Evolutionary conservation across 495 filamentous ascomycete genomes (phyloP).

Genomic region (Acidiella bohemica): DNA sequence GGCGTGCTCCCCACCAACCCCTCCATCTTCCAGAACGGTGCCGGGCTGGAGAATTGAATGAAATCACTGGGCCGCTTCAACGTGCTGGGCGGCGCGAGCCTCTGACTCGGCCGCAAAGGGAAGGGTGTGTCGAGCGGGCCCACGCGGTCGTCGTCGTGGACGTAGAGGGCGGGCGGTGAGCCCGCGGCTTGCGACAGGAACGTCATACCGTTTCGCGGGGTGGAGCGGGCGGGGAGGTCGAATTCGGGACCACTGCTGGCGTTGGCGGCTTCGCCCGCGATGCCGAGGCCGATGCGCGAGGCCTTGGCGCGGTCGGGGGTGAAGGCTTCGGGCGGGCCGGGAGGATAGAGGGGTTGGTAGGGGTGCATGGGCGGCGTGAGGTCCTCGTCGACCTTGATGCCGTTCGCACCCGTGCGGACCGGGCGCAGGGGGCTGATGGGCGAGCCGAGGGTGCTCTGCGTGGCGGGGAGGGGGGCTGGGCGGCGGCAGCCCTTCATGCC

Average conservation of each 20-base stretch:
- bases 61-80: constrained; percentile 83
- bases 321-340: constrained; percentile 31
- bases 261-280: constrained; percentile 9
- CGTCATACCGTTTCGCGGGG: constrained; percentile 15
- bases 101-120: constrained; percentile 19
- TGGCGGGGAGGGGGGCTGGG: constrained; percentile 15
- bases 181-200: constrained; percentile 17
- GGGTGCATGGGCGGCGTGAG: constrained; percentile 36
- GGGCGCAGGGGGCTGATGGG: constrained; percentile 12
- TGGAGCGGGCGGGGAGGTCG: constrained; percentile 17
- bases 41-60: constrained; percentile 86
- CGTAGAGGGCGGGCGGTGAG: constrained; percentile 20
- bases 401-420: background rate
- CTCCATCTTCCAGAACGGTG: constrained; percentile 78
- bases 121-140: constrained; percentile 18
- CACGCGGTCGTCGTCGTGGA: constrained; percentile 15
- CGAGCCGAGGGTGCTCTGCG: constrained; percentile 16
- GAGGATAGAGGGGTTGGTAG: constrained; percentile 28
- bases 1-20: constrained; percentile 18
- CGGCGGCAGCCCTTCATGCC: constrained; percentile 24
- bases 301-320: constrained; percentile 41
- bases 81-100: constrained; percentile 74
- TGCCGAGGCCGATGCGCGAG: constrained; percentile 9
- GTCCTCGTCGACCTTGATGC: constrained; percentile 11
- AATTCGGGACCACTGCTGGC: no score